Conservation (phyloP, 192 early-diverging fungal genomes). For the Gryganskiella cystojenkinii region DNA sequence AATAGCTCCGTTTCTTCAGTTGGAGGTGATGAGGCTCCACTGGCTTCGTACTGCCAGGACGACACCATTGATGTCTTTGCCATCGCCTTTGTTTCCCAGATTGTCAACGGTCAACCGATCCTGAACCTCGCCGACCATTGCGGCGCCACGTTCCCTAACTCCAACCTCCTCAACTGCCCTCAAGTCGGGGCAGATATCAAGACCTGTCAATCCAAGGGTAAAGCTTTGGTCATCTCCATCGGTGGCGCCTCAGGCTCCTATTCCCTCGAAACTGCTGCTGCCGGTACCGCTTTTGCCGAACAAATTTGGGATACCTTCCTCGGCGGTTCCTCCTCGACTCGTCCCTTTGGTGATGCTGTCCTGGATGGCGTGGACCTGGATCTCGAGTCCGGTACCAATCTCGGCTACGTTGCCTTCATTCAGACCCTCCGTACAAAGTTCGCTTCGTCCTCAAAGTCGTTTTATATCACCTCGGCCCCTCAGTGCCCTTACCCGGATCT, state of each 20-base stretch:
- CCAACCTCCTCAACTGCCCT: conserved; percentile 64
- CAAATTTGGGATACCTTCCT: conserved; percentile 68
- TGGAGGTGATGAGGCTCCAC: background rate
- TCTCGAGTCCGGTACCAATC: conserved; percentile 62
- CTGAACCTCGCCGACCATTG: conserved; percentile 66
- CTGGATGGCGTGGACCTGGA: conserved; percentile 71
- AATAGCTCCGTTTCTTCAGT: background rate
- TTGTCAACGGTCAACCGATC: conserved; percentile 58
- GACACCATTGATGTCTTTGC: conserved; percentile 64
- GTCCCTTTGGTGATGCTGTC: conserved; percentile 67
- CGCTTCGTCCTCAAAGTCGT: conserved; percentile 1
- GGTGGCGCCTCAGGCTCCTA: conserved; percentile 68
- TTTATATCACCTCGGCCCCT: conserved; percentile 65
- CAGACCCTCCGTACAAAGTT: conserved; percentile 41
- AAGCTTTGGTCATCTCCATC: conserved; percentile 65
- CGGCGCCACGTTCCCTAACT: conserved; percentile 60
- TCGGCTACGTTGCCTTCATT: conserved; percentile 61
- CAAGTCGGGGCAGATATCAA: conserved; percentile 66
- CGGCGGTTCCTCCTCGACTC: conserved; percentile 60
- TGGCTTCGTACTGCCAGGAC: conserved; percentile 63
- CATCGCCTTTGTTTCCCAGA: conserved; percentile 65
- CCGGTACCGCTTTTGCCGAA: conserved; percentile 56
- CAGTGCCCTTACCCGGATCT: conserved; percentile 71
- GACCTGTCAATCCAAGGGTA: conserved; percentile 70
- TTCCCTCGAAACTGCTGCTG: background rate